A percentile compares a stretch with the other conserved stretches of the same genome.
These are phyloP conservation scores for Musa acuminata DNA, from an alignment of 176 grass and related monocot genomes.

Conservation along the genomic window DNA sequence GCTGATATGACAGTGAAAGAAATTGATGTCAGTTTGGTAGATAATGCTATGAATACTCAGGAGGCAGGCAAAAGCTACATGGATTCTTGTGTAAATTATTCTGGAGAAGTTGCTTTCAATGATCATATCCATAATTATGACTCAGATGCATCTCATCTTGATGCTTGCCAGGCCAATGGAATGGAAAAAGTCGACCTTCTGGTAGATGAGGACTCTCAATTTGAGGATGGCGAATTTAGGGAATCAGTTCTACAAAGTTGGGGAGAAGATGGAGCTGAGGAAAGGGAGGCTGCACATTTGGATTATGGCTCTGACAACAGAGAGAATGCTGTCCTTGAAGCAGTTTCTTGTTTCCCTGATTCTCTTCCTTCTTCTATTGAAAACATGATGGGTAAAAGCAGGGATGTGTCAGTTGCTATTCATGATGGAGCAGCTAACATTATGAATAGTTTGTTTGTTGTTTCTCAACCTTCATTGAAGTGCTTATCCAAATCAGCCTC, in stretches of 20 bases:
- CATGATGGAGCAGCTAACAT: slow-evolving; percentile 21
- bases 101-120: slow-evolving; percentile 28
- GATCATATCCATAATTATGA: slow-evolving; percentile 5
- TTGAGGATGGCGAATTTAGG: slow-evolving; percentile 92
- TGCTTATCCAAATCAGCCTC: slow-evolving; percentile 28
- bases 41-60: slow-evolving; percentile 20
- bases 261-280: slow-evolving; percentile 42
- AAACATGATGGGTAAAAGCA: slow-evolving; percentile 23
- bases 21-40: background rate
- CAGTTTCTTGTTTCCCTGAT: slow-evolving; percentile 8
- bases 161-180: slow-evolving; percentile 19
- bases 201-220: slow-evolving; percentile 91
- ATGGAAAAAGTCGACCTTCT: slow-evolving; percentile 29
- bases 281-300: slow-evolving; percentile 28
- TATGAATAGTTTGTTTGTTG: slow-evolving; percentile 13
- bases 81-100: slow-evolving; percentile 19
- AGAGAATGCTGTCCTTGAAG: slow-evolving; percentile 23
- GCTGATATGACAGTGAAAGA: slow-evolving; percentile 11
- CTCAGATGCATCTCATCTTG: slow-evolving; percentile 27
- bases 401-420: slow-evolving; percentile 9
- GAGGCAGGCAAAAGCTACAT: slow-evolving; percentile 20
- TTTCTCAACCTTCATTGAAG: slow-evolving; percentile 28
- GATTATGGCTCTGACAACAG: slow-evolving; percentile 40
- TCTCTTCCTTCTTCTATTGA: slow-evolving; percentile 19
- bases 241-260: slow-evolving; percentile 49